These are phyloP conservation scores for Phoenix dactylifera DNA, from an alignment of 176 grass and related monocot genomes.

Conservation along the genomic window DNA sequence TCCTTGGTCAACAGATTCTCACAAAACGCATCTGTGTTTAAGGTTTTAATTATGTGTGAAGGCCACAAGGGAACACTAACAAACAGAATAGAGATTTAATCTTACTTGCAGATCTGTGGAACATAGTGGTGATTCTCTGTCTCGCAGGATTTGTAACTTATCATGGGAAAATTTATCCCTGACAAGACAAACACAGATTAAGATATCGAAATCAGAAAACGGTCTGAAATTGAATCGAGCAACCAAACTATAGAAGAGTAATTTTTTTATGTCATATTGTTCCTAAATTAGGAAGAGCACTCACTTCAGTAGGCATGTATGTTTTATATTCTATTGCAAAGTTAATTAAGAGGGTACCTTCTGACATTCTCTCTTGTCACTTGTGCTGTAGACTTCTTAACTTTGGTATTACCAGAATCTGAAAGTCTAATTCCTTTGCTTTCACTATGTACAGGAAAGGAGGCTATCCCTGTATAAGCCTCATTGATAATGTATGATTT, in stretches of 20 bases:
- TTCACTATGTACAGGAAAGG: constrained; percentile 34
- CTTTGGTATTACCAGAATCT: constrained; percentile 16
- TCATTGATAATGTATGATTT: constrained; percentile 49
- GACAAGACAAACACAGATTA: constrained; percentile 6
- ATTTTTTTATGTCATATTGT: too few relatives aligned
- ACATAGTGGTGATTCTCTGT: constrained; percentile 36
- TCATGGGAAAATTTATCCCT: constrained; percentile 37
- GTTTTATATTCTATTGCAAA: too few relatives aligned
- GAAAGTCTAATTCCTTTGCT: constrained; percentile 28
- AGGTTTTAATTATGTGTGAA: too few relatives aligned
- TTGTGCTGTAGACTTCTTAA: constrained; percentile 20
- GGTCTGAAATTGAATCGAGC: too few relatives aligned
- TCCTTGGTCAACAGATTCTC: constrained; percentile 3
- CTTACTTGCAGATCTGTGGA: constrained; percentile 41
- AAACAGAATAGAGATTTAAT: constrained; percentile 1
- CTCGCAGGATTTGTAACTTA: constrained; percentile 33
- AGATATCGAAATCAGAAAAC: too few relatives aligned
- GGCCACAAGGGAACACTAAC: too few relatives aligned
- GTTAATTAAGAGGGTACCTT: constrained; percentile 29
- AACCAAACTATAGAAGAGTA: too few relatives aligned
- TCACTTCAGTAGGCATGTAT: too few relatives aligned
- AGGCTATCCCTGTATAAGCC: constrained; percentile 36
- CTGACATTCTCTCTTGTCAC: constrained; percentile 18
- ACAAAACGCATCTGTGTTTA: constrained; percentile 7
- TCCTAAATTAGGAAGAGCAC: too few relatives aligned